These are phyloP conservation scores for Nothophoma quercina DNA, from an alignment of 2,329 filamentous ascomycete species.

Conservation along the genomic window DNA sequence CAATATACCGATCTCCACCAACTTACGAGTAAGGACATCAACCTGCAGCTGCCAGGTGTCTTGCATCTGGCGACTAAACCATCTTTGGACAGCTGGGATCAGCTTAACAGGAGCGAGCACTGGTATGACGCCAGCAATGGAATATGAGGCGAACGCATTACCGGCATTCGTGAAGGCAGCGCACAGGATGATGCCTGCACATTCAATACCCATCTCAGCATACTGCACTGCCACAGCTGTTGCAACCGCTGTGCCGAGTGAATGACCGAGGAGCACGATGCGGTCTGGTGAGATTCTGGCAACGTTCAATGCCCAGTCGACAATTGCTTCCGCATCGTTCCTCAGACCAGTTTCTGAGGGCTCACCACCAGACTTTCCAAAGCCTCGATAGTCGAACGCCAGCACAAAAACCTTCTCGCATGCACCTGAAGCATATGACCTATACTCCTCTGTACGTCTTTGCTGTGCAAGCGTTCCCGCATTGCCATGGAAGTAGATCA, in stretches of 20 bases:
- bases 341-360: slow-evolving; percentile 84
- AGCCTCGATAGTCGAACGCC: slow-evolving; percentile 91
- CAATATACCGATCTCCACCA: not conserved
- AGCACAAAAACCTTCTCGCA: slow-evolving; percentile 69
- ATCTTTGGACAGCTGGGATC: slow-evolving; percentile 69
- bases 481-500: slow-evolving; percentile 69
- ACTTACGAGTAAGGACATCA: slow-evolving; percentile 58
- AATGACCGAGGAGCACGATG: slow-evolving; percentile 86
- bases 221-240: slow-evolving; percentile 77
- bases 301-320: slow-evolving; percentile 76
- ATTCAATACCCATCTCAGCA: slow-evolving; percentile 66
- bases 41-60: slow-evolving; percentile 79
- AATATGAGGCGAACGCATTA: slow-evolving; percentile 77
- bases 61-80: slow-evolving; percentile 70
- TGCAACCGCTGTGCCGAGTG: slow-evolving; percentile 85
- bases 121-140: slow-evolving; percentile 77
- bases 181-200: slow-evolving; percentile 81
- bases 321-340: slow-evolving; percentile 75
- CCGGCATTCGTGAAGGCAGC: slow-evolving; percentile 80
- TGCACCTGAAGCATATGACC: slow-evolving; percentile 72
- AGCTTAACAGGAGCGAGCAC: slow-evolving; percentile 75
- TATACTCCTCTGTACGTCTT: slow-evolving; percentile 78
- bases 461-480: slow-evolving; percentile 79
- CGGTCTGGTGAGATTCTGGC: slow-evolving; percentile 71
- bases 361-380: slow-evolving; percentile 78